Conservation (phyloP, 2,329 filamentous ascomycete species). For the Alternaria consortialis region DNA sequence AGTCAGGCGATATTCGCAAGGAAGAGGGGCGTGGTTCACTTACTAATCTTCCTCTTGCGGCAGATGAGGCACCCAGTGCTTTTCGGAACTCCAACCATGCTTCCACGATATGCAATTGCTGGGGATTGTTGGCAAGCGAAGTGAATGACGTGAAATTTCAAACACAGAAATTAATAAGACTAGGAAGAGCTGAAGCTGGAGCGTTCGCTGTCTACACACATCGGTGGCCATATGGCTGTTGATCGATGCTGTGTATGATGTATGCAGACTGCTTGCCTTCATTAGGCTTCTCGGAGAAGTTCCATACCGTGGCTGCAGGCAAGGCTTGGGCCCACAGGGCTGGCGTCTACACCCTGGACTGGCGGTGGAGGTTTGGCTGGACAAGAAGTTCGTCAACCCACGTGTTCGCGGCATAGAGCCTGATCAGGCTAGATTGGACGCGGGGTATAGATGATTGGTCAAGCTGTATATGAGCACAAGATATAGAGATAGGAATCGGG, state of each 20-base stretch:
- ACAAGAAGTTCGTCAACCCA: slow-evolving; percentile 20
- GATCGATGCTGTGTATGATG: slow-evolving; percentile 20
- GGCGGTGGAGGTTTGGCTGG: slow-evolving; percentile 20
- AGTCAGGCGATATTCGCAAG: slow-evolving; percentile 16
- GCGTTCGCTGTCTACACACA: slow-evolving; percentile 7
- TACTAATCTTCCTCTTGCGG: slow-evolving; percentile 46
- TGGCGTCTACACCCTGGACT: slow-evolving; percentile 17
- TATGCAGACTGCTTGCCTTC: slow-evolving; percentile 14
- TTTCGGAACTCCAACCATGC: slow-evolving; percentile 48
- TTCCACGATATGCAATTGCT: slow-evolving; percentile 1
- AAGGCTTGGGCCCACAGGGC: slow-evolving; percentile 22
- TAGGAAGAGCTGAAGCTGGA: slow-evolving; percentile 2
- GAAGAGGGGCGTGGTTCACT: slow-evolving; percentile 19
- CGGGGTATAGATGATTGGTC: slow-evolving; percentile 6
- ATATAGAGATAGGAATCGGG: neutral
- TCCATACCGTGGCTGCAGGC: slow-evolving; percentile 17
- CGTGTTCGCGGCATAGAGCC: slow-evolving; percentile 35
- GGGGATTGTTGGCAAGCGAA: neutral
- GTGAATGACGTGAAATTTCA: neutral
- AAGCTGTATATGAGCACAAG: slow-evolving; percentile 4
- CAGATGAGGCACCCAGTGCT: slow-evolving; percentile 46
- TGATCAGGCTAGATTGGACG: slow-evolving; percentile 20
- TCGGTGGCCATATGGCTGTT: slow-evolving; percentile 10
- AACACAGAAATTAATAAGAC: neutral
- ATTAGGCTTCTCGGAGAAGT: slow-evolving; percentile 16